phyloP scores from a whole-genome alignment of 306 rosid species.

The Cucurbita ficifolia region DNA sequence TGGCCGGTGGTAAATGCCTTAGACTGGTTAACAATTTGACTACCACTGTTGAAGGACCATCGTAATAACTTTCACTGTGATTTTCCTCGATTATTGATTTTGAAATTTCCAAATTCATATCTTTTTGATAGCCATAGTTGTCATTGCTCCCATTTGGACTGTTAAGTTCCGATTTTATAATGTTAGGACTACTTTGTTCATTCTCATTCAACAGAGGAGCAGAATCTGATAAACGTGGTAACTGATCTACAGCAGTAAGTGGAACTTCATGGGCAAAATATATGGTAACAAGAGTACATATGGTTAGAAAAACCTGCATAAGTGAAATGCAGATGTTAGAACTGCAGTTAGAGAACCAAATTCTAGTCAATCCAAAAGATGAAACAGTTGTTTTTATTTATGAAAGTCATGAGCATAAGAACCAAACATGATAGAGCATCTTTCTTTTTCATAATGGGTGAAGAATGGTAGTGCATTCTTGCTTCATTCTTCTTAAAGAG shows the following conservation, averaged over 20 bases:
- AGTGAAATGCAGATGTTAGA: slow-evolving; percentile 10
- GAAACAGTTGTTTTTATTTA: neutral
- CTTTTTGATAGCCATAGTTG: slow-evolving; percentile 23
- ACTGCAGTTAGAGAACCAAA: slow-evolving; percentile 3
- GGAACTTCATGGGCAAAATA: slow-evolving; percentile 95
- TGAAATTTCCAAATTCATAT: slow-evolving; percentile 21
- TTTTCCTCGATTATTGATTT: slow-evolving; percentile 33
- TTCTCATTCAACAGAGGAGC: slow-evolving; percentile 69
- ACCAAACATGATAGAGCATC: neutral
- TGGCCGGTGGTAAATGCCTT: slow-evolving; percentile 93
- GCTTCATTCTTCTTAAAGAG: neutral
- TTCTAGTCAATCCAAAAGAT: neutral
- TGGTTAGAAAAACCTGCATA: slow-evolving; percentile 67
- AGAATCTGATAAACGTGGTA: slow-evolving; percentile 45
- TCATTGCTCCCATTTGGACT: slow-evolving; percentile 17
- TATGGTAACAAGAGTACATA: slow-evolving; percentile 71
- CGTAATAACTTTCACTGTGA: slow-evolving; percentile 33
- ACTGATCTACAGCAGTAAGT: slow-evolving; percentile 36
- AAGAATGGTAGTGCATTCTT: neutral
- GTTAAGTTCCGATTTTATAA: slow-evolving; percentile 27
- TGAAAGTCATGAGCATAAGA: neutral
- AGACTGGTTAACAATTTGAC: slow-evolving; percentile 87
- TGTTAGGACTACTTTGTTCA: slow-evolving; percentile 36
- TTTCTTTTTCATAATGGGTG: neutral
- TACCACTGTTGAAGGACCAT: slow-evolving; percentile 87